Base-by-base conservation (phyloP, 139 green algal genomes). In the Trebouxia sp. region DNA sequence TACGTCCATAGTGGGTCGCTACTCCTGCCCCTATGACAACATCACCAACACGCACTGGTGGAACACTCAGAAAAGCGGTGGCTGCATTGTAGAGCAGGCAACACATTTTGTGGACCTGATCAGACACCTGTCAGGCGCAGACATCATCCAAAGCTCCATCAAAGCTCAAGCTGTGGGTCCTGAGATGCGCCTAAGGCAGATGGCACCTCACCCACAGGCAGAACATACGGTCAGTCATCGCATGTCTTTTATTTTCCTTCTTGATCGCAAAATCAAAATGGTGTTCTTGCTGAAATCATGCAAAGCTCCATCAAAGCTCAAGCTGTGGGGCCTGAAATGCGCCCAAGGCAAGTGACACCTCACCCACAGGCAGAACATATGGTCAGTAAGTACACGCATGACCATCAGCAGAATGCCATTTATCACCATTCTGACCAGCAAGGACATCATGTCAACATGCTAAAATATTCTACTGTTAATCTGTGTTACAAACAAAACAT, bases 61-160 rank as follows among this genome's bases (percentile, higher is more conserved):
- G 77, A 43, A 82, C 41, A 76, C 39, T 17, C 39, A 42, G 41
- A 38, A 65, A 39, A 65, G 38, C 20, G 77, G 77, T 14, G 77
- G 77, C 12, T 35, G 37, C 38, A 82, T 82, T 24, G 77, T 82
- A 56, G 77, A 82, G 77, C 66, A 83, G 48, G 79, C 79, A 12
- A 83, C 79, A 7, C 79, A 83, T 48, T 83, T 83, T 79, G 79
- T 83, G 35, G 79, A 83, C 48, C 42, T 76, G 26, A 72, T 83
- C 58, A 69, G 53, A 0, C 47, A 74, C 37, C 37, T 81, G 51
- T 72, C 76, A 41, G 39, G 76, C 51, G 42, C 50, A 3, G 41
- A 75, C n/a, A 32, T 82, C 26, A 28, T 65, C 10, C n/a, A 39
- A 32, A 26, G 45, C 20, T 62, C 53, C 42, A 82, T 82, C 39